A percentile compares a stretch with the other conserved stretches of the same genome.
Evolutionary conservation across 192 early-diverging fungal species (phyloP).

Genomic region (Linnemannia hyalina): DNA sequence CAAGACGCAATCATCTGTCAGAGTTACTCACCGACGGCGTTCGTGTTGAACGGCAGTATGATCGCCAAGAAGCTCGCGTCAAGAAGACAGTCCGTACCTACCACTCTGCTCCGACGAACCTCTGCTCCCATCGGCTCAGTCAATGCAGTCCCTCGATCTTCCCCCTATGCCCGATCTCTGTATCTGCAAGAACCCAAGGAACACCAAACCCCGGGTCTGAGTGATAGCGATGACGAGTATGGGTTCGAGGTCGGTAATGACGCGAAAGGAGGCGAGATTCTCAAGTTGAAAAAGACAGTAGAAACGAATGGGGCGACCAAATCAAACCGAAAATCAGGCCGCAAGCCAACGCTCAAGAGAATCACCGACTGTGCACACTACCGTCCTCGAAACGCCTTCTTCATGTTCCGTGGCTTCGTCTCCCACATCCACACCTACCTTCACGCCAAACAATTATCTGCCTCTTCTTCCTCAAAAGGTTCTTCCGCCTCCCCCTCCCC

Average conservation of each 20-base stretch:
- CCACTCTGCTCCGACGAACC: background rate
- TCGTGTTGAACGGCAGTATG: background rate
- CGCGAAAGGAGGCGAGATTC: background rate
- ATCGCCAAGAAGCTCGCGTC: background rate
- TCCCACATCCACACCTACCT: conserved; percentile 18
- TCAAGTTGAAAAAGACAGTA: background rate
- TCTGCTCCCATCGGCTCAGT: background rate
- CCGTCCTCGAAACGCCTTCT: conserved; percentile 35
- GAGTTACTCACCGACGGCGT: background rate
- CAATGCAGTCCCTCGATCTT: background rate
- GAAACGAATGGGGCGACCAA: background rate
- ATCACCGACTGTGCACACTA: conserved; percentile 24
- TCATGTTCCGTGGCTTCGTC: conserved; percentile 39
- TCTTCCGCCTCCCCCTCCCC: background rate
- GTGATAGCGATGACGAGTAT: too few species aligned
- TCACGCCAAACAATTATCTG: background rate
- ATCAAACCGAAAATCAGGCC: background rate
- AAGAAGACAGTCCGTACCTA: background rate
- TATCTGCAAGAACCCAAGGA: background rate
- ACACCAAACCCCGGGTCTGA: background rate
- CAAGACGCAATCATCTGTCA: background rate
- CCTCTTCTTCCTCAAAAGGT: background rate
- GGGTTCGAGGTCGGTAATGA: too few species aligned
- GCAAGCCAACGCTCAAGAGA: conserved; percentile 1
- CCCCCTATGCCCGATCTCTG: background rate